Evolutionary conservation across 441 rosid species (phyloP).

Genomic region (Bruguiera hainesii): DNA sequence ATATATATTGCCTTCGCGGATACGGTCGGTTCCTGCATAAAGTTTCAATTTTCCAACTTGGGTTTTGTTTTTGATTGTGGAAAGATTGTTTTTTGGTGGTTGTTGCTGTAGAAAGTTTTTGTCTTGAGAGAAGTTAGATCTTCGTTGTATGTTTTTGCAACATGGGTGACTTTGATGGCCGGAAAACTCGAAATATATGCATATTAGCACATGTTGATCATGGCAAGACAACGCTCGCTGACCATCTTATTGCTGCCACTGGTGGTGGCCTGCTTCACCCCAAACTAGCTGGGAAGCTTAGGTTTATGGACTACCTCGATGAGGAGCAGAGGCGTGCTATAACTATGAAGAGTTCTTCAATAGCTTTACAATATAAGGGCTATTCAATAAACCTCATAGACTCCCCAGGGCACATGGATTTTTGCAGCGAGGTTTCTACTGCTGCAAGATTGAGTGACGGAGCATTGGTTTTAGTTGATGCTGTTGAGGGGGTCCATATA

Average conservation of each 20-base stretch:
- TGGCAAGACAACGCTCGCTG: conserved; percentile 94
- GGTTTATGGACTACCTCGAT: conserved; percentile 89
- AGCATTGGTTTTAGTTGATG: conserved; percentile 89
- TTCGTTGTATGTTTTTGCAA: not conserved
- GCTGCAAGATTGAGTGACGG: conserved; percentile 95
- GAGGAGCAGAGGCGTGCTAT: conserved; percentile 97
- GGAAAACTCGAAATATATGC: conserved; percentile 67
- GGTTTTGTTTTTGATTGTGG: not conserved
- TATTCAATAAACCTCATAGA: conserved; percentile 73
- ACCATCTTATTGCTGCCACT: conserved; percentile 79
- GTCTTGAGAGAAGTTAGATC: not conserved
- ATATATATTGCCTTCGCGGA: not conserved
- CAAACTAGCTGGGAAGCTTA: conserved; percentile 81
- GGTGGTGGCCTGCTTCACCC: conserved; percentile 87
- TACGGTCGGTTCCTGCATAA: not conserved
- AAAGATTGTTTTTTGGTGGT: not conserved
- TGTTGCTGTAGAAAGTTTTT: not conserved
- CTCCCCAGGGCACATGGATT: conserved; percentile 98
- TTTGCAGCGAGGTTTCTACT: conserved; percentile 91
- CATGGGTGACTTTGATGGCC: conserved; percentile 53
- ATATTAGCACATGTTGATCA: conserved; percentile 95
- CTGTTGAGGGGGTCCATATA: conserved; percentile 92
- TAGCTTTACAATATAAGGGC: conserved; percentile 57
- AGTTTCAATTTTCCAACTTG: not conserved
- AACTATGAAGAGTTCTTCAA: conserved; percentile 95